Percentiles rank a stretch among this genome's conserved stretches.
Conservation (phyloP, 2,329 filamentous ascomycete species). For the Sordariomycetes sp. region DNA sequence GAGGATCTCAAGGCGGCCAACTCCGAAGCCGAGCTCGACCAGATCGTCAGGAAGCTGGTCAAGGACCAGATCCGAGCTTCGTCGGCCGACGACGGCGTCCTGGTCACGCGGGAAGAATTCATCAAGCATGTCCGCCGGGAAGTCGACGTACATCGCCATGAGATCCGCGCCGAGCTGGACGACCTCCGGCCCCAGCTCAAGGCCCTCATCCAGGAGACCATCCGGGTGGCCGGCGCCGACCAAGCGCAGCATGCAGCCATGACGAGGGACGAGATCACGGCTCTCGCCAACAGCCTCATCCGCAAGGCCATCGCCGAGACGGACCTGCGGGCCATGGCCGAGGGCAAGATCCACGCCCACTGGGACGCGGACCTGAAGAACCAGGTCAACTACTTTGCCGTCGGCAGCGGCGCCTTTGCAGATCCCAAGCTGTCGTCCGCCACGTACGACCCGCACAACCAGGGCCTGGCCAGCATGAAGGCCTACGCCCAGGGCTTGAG, state of each 20-base stretch:
- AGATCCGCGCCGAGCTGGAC: conserved; percentile 30
- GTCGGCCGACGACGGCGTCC: conserved; percentile 17
- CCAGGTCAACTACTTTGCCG: conserved; percentile 66
- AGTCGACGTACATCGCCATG: conserved; percentile 24
- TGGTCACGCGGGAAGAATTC: conserved; percentile 41
- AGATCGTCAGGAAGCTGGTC: conserved; percentile 23
- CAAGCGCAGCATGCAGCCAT: conserved; percentile 17
- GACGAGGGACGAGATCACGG: conserved; percentile 28
- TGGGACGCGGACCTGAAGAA: conserved; percentile 34
- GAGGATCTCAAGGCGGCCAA: conserved; percentile 23
- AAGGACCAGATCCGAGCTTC: conserved; percentile 23
- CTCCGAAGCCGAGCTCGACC: conserved; percentile 22
- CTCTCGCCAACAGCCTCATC: conserved; percentile 30
- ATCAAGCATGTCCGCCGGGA: conserved; percentile 30
- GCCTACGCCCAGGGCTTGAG: conserved; percentile 10
- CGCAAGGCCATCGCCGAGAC: conserved; percentile 31
- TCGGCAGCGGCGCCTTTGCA: conserved; percentile 56
- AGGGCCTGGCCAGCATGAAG: conserved; percentile 7
- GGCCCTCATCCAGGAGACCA: conserved; percentile 18
- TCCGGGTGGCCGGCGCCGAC: conserved; percentile 15
- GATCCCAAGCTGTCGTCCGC: conserved; percentile 52
- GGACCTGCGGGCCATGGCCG: conserved; percentile 36
- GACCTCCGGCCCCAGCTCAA: conserved; percentile 26
- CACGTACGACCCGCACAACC: conserved; percentile 30
- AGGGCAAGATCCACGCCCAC: conserved; percentile 34